A percentile compares a stretch with the other conserved stretches of the same genome.
Evolutionary conservation across 169 alveolate genomes (phyloP).

Genomic region (Plasmodium vivax): DNA sequence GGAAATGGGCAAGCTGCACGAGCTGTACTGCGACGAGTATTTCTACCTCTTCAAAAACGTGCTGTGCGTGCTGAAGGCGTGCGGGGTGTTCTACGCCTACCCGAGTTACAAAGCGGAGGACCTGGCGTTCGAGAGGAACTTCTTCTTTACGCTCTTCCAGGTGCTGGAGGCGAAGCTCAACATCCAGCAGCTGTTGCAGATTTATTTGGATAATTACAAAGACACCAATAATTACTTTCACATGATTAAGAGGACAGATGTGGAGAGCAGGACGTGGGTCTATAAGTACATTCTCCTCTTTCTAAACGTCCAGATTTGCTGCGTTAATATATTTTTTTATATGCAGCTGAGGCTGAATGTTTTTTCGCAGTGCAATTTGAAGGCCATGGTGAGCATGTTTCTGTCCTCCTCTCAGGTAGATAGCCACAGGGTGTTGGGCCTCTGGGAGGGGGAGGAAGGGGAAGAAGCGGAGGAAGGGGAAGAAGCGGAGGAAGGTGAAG

Average conservation of each 20-base stretch:
- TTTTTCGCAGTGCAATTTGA: conserved; percentile 6
- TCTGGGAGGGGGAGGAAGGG: neutral
- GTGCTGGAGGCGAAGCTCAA: conserved; percentile 27
- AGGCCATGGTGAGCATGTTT: conserved; percentile 14
- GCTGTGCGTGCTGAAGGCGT: conserved; percentile 12
- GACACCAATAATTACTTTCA: conserved; percentile 59
- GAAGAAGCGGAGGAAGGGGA: neutral
- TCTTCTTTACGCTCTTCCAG: neutral
- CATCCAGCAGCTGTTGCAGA: conserved; percentile 23
- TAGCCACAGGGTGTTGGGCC: neutral
- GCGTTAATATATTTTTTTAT: conserved; percentile 58
- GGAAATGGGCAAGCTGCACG: conserved; percentile 34
- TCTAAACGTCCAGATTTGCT: conserved; percentile 48
- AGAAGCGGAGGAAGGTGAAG: neutral
- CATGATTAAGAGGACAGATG: neutral
- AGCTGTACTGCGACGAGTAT: conserved; percentile 43
- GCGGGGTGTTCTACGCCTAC: conserved; percentile 34
- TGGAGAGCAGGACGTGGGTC: conserved; percentile 32
- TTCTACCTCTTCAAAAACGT: conserved; percentile 55
- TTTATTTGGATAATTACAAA: conserved; percentile 53
- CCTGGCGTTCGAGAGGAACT: conserved; percentile 45
- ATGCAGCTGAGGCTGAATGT: conserved; percentile 39
- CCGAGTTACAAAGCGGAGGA: conserved; percentile 43
- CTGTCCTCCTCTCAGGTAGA: neutral
- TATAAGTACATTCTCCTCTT: conserved; percentile 46